Percentiles rank a stretch among this genome's conserved stretches.
Conservation (phyloP, 495 filamentous ascomycete genomes). For the Lasiosphaeriaceae sp. region DNA sequence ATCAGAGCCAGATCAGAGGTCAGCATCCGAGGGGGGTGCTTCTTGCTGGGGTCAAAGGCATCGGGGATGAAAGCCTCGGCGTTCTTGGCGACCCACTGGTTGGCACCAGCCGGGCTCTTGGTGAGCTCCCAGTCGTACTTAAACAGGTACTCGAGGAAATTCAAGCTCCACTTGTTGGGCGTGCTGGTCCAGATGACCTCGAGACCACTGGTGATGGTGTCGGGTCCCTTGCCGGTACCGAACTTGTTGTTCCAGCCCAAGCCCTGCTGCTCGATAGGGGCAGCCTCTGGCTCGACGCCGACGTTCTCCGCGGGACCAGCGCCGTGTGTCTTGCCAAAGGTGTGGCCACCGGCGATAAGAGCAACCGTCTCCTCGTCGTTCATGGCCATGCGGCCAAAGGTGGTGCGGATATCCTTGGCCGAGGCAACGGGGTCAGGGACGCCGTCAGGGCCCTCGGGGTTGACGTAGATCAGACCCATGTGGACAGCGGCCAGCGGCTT, state of each 20-base stretch:
- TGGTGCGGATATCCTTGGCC: constrained; percentile 63
- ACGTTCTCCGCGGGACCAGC: constrained; percentile 56
- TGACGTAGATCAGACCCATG: constrained; percentile 76
- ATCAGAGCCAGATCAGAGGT: constrained; percentile 68
- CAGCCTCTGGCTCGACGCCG: constrained; percentile 60
- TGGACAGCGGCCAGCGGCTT: constrained; percentile 59
- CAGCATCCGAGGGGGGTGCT: constrained; percentile 64
- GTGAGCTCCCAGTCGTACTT: constrained; percentile 72
- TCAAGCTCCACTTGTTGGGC: constrained; percentile 64
- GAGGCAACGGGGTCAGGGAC: constrained; percentile 63
- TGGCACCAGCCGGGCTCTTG: constrained; percentile 68
- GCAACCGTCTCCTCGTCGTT: constrained; percentile 74
- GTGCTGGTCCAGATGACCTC: constrained; percentile 73
- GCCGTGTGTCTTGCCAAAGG: constrained; percentile 73
- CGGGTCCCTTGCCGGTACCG: constrained; percentile 55
- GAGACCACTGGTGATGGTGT: constrained; percentile 68
- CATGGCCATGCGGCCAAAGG: constrained; percentile 75
- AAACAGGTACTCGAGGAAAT: constrained; percentile 69
- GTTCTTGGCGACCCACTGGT: constrained; percentile 70
- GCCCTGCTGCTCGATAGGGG: constrained; percentile 58
- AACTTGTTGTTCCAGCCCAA: constrained; percentile 62
- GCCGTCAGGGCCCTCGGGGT: constrained; percentile 71
- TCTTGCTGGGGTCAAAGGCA: constrained; percentile 59
- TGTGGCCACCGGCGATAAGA: constrained; percentile 70
- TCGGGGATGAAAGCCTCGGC: constrained; percentile 62